Conservation (phyloP, 768 basidiomycete genomes). For the Leccinum boreale region DNA sequence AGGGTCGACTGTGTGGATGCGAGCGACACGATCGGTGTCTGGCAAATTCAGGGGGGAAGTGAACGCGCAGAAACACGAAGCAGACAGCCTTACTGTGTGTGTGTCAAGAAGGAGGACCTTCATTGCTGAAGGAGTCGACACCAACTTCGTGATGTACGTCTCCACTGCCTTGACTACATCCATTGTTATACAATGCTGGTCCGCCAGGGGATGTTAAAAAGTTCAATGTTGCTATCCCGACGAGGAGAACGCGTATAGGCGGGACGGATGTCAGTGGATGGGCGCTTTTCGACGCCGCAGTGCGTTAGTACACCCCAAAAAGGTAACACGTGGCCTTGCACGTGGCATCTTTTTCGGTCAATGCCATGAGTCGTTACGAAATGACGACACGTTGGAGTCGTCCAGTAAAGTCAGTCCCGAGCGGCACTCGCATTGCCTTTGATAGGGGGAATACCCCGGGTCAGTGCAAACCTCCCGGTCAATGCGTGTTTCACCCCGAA, state of each 20-base stretch:
- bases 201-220: neutral
- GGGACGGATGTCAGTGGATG: neutral
- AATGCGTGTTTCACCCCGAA: neutral
- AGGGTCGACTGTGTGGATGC: constrained; percentile 92
- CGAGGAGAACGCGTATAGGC: neutral
- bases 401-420: neutral
- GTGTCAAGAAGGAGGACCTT: constrained; percentile 93
- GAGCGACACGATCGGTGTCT: constrained; percentile 95
- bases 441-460: neutral
- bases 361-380: neutral
- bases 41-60: constrained; percentile 8
- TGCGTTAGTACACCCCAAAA: neutral
- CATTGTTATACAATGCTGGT: constrained; percentile 46
- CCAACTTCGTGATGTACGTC: constrained; percentile 87
- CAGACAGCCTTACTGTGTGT: constrained; percentile 70
- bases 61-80: neutral
- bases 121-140: constrained; percentile 84
- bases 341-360: too few species aligned
- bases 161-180: constrained; percentile 95
- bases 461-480: neutral
- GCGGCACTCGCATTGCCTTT: neutral
- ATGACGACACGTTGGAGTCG: neutral
- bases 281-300: neutral
- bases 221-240: neutral
- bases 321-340: neutral